Conservation (phyloP, 345 rosid genomes). For the Citrus mangshanensis region DNA sequence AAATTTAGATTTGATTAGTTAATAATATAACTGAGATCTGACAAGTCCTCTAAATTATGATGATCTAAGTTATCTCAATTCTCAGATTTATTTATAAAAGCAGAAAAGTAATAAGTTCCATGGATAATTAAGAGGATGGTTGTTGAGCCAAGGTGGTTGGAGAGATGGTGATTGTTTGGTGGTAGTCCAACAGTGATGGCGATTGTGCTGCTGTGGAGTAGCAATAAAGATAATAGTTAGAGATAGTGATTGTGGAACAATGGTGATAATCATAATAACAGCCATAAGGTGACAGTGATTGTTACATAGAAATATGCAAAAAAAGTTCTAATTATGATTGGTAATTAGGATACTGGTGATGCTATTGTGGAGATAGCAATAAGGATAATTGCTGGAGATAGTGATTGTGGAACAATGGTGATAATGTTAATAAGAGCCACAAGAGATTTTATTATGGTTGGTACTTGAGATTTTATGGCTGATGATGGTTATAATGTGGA, state of each 20-base stretch:
- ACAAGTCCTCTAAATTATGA: neutral
- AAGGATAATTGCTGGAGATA: neutral
- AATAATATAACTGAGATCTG: neutral
- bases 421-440: neutral
- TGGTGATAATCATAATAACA: neutral
- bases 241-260: neutral
- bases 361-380: too few species aligned
- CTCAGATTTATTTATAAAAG: neutral
- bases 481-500: neutral
- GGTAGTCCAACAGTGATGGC: neutral
- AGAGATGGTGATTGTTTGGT: neutral
- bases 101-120: neutral
- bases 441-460: neutral
- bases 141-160: neutral
- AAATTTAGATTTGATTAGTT: neutral
- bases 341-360: neutral
- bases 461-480: neutral
- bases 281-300: neutral
- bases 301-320: neutral
- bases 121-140: neutral
- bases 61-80: neutral
- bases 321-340: neutral
- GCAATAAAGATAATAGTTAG: too few species aligned
- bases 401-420: neutral
- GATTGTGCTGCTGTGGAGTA: neutral